Evolutionary conservation across 805 yeast species (phyloP).

Genomic region (Saturnispora serradocipensis): DNA sequence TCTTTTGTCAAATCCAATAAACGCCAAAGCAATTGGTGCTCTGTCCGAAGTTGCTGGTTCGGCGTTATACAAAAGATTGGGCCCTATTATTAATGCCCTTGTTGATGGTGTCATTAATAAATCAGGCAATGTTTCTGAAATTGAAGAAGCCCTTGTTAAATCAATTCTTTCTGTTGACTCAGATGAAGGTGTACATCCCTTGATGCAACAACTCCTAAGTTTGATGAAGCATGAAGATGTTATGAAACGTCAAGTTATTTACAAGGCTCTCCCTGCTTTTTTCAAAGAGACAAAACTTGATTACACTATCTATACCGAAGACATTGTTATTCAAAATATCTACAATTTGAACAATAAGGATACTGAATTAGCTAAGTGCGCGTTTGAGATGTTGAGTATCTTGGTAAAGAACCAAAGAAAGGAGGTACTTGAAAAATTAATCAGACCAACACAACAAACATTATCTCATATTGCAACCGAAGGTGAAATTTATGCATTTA

Average conservation of each 20-base stretch:
- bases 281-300: constrained; percentile 60
- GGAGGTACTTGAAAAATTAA: constrained; percentile 65
- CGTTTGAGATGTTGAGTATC: constrained; percentile 54
- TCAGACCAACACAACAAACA: constrained; percentile 72
- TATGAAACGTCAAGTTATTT: constrained; percentile 51
- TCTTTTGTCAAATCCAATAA: constrained; percentile 71
- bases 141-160: constrained; percentile 51
- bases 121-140: constrained; percentile 29
- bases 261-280: constrained; percentile 60
- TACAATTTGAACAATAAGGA: constrained; percentile 64
- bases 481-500: constrained; percentile 64
- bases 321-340: constrained; percentile 64
- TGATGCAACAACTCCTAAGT: constrained; percentile 70
- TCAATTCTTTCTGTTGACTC: constrained; percentile 66
- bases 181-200: constrained; percentile 74
- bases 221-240: constrained; percentile 70
- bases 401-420: constrained; percentile 67
- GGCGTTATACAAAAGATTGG: constrained; percentile 64
- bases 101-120: constrained; percentile 46
- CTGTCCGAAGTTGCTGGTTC: constrained; percentile 86
- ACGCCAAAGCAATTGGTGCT: constrained; percentile 81
- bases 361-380: constrained; percentile 50
- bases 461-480: constrained; percentile 53
- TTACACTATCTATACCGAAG: constrained; percentile 63
- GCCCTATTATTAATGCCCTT: constrained; percentile 64